Percentiles rank a stretch among this genome's conserved stretches.
These are phyloP conservation scores for Torulaspora indica DNA, from an alignment of 805 yeast species.

Conservation along the genomic window DNA sequence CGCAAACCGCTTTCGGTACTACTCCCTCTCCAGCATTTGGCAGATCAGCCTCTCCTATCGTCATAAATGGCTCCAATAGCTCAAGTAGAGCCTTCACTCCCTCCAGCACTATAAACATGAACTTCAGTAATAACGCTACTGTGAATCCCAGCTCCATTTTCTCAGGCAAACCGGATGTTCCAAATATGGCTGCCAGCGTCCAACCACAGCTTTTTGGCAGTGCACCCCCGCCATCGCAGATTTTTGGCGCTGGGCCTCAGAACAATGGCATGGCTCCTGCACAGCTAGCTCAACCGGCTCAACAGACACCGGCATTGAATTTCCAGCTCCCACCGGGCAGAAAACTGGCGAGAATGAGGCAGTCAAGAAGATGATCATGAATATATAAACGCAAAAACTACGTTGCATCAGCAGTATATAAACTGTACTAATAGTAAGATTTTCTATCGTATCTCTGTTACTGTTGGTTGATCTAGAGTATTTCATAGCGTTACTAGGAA, in stretches of 20 bases:
- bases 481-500: not conserved
- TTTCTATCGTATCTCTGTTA: not conserved
- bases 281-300: slow-evolving; percentile 7
- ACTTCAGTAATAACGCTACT: slow-evolving; percentile 20
- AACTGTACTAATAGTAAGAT: not conserved
- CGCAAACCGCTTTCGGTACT: slow-evolving; percentile 13
- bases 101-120: slow-evolving; percentile 26
- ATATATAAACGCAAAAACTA: not conserved
- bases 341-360: slow-evolving; percentile 33
- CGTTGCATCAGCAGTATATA: not conserved
- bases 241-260: slow-evolving; percentile 12
- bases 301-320: slow-evolving; percentile 8
- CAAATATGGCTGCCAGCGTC: slow-evolving; percentile 8
- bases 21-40: slow-evolving; percentile 23
- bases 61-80: slow-evolving; percentile 5
- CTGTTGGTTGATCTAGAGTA: not conserved
- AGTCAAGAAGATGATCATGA: slow-evolving; percentile 23
- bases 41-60: slow-evolving; percentile 17
- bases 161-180: slow-evolving; percentile 11
- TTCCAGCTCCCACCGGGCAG: slow-evolving; percentile 23
- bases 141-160: slow-evolving; percentile 26
- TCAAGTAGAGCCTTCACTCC: slow-evolving; percentile 25
- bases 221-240: slow-evolving; percentile 17
- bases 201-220: slow-evolving; percentile 16
- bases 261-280: slow-evolving; percentile 13